phyloP scores from a whole-genome alignment of 805 yeast species.

The Candida easanensis region DNA sequence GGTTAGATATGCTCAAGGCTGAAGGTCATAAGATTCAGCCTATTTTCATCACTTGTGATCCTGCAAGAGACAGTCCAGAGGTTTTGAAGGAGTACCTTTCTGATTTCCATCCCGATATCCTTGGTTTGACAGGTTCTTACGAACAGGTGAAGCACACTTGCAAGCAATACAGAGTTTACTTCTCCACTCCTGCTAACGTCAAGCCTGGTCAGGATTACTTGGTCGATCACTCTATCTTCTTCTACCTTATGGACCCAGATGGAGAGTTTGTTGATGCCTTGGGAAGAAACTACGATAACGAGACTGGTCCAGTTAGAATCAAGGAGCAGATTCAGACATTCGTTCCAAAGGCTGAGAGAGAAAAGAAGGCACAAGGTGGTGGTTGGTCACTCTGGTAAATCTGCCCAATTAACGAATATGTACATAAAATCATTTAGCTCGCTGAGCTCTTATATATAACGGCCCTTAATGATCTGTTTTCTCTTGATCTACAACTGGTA shows the following conservation, averaged over 20 bases:
- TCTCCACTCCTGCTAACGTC: slow-evolving; percentile 93
- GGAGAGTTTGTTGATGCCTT: slow-evolving; percentile 93
- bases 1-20: slow-evolving; percentile 56
- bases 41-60: slow-evolving; percentile 93
- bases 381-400: slow-evolving; percentile 42
- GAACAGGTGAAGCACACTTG: slow-evolving; percentile 82
- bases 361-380: slow-evolving; percentile 42
- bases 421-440: too few species aligned
- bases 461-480: neutral
- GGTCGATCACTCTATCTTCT: slow-evolving; percentile 96
- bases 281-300: slow-evolving; percentile 85
- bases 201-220: slow-evolving; percentile 95
- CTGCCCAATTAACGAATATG: too few species aligned
- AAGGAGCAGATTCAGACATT: slow-evolving; percentile 72
- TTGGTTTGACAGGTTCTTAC: slow-evolving; percentile 90
- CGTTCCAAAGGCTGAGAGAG: slow-evolving; percentile 69
- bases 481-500: neutral
- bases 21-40: slow-evolving; percentile 71
- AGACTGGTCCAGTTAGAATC: slow-evolving; percentile 74
- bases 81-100: slow-evolving; percentile 75
- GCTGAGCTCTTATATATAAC: too few species aligned
- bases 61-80: slow-evolving; percentile 89
- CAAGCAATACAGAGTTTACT: slow-evolving; percentile 89
- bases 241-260: slow-evolving; percentile 97
- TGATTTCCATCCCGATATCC: slow-evolving; percentile 87